Conservation (phyloP, 768 basidiomycete species). For the Phanerochaete carnosa region DNA sequence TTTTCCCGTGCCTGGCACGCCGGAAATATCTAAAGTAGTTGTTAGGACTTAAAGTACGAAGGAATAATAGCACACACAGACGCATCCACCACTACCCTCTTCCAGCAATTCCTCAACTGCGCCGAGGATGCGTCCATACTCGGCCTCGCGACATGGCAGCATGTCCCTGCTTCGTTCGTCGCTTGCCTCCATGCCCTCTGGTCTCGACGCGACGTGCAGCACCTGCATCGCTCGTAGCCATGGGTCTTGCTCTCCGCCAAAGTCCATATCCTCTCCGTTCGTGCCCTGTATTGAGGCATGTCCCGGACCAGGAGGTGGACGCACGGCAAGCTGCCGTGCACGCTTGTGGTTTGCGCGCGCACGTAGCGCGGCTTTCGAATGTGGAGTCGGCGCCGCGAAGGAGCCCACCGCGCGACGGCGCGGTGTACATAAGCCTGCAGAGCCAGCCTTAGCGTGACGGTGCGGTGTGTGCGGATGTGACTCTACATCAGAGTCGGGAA, state of each 20-base stretch:
- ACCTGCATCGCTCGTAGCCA: conserved; percentile 89
- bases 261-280: conserved; percentile 31
- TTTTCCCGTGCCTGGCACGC: conserved; percentile 98
- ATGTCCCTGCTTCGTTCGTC: conserved; percentile 39
- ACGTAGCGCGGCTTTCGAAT: conserved; percentile 66
- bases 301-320: conserved; percentile 25
- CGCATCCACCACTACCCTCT: conserved; percentile 91
- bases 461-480: conserved; percentile 43
- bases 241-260: conserved; percentile 59
- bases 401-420: conserved; percentile 22
- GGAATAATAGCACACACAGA: conserved; percentile 59
- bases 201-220: conserved; percentile 89
- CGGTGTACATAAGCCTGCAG: conserved; percentile 19
- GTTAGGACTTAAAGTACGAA: background rate
- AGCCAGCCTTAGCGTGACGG: conserved; percentile 46
- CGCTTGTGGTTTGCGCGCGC: conserved; percentile 38
- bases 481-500: background rate
- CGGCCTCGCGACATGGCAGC: conserved; percentile 85
- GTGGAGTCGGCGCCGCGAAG: conserved; percentile 67
- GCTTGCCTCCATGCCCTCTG: conserved; percentile 25
- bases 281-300: conserved; percentile 24
- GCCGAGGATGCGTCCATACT: conserved; percentile 72
- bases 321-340: conserved; percentile 24
- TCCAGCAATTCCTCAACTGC: conserved; percentile 84
- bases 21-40: conserved; percentile 76